Conservation (phyloP, 371 early-diverging fungal genomes). For the Mucor racemosus region DNA sequence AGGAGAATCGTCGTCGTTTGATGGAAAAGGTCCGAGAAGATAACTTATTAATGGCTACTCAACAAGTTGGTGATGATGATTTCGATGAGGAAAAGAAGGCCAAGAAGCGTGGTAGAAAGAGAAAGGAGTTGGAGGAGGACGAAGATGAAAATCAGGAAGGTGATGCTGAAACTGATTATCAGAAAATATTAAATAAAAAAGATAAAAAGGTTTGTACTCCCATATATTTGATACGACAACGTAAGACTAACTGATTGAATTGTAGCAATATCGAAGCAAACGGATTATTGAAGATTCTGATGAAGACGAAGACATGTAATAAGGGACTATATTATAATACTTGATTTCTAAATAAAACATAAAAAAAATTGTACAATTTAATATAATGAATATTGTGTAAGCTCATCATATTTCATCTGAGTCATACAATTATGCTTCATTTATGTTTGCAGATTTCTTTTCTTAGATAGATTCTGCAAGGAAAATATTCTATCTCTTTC, state of each 20-base stretch:
- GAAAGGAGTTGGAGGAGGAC: constrained; percentile 20
- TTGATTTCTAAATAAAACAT: no score
- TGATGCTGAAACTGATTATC: constrained; percentile 12
- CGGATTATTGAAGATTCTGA: constrained; percentile 31
- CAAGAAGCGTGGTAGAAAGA: constrained; percentile 27
- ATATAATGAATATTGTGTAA: no score
- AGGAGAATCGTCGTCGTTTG: constrained; percentile 33
- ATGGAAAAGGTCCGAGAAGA: constrained; percentile 39
- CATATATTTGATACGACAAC: background rate
- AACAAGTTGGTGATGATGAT: constrained; percentile 32
- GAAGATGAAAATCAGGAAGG: constrained; percentile 28
- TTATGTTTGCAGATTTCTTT: no score
- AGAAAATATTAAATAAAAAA: constrained; percentile 14
- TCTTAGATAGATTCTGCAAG: no score
- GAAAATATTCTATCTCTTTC: no score
- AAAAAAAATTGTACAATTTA: no score
- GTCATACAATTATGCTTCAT: no score
- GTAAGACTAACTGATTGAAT: background rate
- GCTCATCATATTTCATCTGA: no score
- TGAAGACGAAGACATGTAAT: constrained; percentile 11
- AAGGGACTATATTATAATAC: background rate
- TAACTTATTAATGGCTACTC: constrained; percentile 32
- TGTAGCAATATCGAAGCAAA: constrained; percentile 25
- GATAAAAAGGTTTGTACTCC: constrained; percentile 23
- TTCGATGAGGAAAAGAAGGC: constrained; percentile 34